Percentiles rank a stretch among this genome's conserved stretches.
These are phyloP conservation scores for Rhodotorula sp. DNA, from an alignment of 1,284 basidiomycete genomes.

Conservation along the genomic window DNA sequence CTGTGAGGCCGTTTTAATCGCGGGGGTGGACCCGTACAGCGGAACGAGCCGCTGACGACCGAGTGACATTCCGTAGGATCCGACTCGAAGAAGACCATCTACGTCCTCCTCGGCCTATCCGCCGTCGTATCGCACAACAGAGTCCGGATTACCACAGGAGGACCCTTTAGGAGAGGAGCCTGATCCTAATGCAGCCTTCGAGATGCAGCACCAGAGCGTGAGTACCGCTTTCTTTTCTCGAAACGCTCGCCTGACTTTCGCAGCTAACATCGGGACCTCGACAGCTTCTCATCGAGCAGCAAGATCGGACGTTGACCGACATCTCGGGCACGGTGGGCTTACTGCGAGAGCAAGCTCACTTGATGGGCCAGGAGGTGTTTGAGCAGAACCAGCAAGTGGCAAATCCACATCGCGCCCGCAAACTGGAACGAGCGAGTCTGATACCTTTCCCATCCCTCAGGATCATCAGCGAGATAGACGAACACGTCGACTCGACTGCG, in stretches of 20 bases:
- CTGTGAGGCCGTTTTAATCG: background rate
- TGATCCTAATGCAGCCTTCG: slow-evolving; percentile 18
- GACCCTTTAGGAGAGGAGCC: background rate
- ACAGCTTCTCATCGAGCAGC: slow-evolving; percentile 77
- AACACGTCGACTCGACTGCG: slow-evolving; percentile 70
- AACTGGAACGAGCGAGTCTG: background rate
- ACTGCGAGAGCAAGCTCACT: slow-evolving; percentile 78
- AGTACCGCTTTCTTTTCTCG: background rate
- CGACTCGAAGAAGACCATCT: slow-evolving; percentile 8
- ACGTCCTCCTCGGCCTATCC: slow-evolving; percentile 8
- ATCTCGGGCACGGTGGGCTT: slow-evolving; percentile 79
- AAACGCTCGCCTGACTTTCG: background rate
- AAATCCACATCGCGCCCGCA: background rate
- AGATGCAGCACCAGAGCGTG: slow-evolving; percentile 38
- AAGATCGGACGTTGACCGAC: slow-evolving; percentile 79
- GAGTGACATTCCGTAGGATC: slow-evolving; percentile 1
- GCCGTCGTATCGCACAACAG: slow-evolving; percentile 6
- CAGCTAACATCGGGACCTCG: no score
- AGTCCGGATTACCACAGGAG: background rate
- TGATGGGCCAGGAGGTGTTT: slow-evolving; percentile 83
- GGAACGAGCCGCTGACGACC: no score
- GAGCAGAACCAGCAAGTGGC: slow-evolving; percentile 78
- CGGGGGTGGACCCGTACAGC: no score
- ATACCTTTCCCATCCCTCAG: slow-evolving; percentile 51
- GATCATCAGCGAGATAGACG: slow-evolving; percentile 77